These are phyloP conservation scores for Xerocomus minutiporus DNA, from an alignment of 1,284 basidiomycete species.

Conservation along the genomic window DNA sequence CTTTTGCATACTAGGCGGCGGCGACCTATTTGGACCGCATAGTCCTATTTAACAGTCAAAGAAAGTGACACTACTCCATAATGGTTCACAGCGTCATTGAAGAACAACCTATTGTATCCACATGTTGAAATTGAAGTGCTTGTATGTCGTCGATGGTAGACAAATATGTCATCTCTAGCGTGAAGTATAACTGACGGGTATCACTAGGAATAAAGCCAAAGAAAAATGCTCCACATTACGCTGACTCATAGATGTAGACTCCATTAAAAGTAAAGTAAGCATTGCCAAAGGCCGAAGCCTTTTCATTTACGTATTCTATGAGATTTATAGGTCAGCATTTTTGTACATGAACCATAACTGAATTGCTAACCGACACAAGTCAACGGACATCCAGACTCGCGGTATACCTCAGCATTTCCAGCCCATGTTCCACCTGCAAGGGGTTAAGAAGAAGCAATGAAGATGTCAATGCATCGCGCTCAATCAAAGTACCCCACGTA, in stretches of 20 bases:
- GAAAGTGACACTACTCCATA: too few species aligned
- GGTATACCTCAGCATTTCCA: slow-evolving; percentile 28
- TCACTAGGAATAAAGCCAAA: too few species aligned
- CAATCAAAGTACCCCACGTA: slow-evolving; percentile 5
- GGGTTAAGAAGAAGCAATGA: background rate
- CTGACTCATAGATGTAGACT: slow-evolving; percentile 18
- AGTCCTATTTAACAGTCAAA: too few species aligned
- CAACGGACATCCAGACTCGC: slow-evolving; percentile 31
- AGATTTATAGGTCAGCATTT: background rate
- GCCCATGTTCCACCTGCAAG: slow-evolving; percentile 40
- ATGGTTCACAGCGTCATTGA: too few species aligned
- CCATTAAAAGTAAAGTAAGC: slow-evolving; percentile 26
- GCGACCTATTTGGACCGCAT: too few species aligned
- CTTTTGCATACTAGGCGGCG: too few species aligned
- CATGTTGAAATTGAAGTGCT: too few species aligned
- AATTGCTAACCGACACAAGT: slow-evolving; percentile 30
- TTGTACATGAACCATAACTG: background rate
- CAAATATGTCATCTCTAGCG: too few species aligned
- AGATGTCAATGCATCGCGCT: background rate
- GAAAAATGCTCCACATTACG: background rate
- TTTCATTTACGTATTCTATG: slow-evolving; percentile 13
- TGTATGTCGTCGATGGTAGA: too few species aligned
- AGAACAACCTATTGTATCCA: too few species aligned
- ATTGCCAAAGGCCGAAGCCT: slow-evolving; percentile 12
- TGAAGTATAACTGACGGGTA: too few species aligned